phyloP scores from a whole-genome alignment of 257 asterid genomes.

The Plectranthus barbatus region DNA sequence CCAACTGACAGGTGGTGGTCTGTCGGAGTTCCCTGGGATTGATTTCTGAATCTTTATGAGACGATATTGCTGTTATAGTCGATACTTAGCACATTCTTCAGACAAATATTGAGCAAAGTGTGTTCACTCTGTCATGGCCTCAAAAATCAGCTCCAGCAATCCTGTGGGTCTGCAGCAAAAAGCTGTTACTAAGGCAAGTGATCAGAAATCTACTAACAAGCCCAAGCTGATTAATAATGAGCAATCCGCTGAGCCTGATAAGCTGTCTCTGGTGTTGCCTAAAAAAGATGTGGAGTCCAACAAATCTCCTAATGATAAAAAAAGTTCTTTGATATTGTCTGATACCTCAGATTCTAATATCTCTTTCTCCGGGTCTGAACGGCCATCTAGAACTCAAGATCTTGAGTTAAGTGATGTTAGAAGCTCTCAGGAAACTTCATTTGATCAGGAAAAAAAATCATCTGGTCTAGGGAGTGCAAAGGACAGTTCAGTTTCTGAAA shows the following conservation, averaged over 20 bases:
- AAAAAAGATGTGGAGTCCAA: constrained; percentile 13
- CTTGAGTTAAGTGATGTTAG: constrained; percentile 15
- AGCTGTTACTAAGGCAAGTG: constrained; percentile 17
- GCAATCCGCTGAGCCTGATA: constrained; percentile 18
- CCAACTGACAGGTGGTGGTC: constrained; percentile 7
- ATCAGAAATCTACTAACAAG: constrained; percentile 25
- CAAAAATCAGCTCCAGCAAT: constrained; percentile 37
- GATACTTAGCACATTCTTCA: background rate
- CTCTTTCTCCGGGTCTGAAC: constrained; percentile 11
- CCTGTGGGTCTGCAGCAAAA: constrained; percentile 29
- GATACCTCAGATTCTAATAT: constrained; percentile 21
- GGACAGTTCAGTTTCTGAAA: constrained; percentile 30
- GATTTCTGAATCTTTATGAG: background rate
- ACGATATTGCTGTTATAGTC: background rate
- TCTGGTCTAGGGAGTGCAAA: constrained; percentile 32
- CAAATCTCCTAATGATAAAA: background rate
- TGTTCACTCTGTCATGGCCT: constrained; percentile 36
- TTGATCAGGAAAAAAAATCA: constrained; percentile 35
- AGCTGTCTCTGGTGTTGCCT: background rate
- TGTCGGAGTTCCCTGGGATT: background rate
- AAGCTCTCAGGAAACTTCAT: constrained; percentile 22
- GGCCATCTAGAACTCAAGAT: constrained; percentile 12
- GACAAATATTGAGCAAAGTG: constrained; percentile 3
- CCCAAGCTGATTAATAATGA: constrained; percentile 18
- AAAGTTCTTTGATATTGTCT: background rate